Percentiles rank a stretch among this genome's conserved stretches.
Conservation (phyloP, 2,329 filamentous ascomycete genomes). For the Juglanconis oblonga region DNA sequence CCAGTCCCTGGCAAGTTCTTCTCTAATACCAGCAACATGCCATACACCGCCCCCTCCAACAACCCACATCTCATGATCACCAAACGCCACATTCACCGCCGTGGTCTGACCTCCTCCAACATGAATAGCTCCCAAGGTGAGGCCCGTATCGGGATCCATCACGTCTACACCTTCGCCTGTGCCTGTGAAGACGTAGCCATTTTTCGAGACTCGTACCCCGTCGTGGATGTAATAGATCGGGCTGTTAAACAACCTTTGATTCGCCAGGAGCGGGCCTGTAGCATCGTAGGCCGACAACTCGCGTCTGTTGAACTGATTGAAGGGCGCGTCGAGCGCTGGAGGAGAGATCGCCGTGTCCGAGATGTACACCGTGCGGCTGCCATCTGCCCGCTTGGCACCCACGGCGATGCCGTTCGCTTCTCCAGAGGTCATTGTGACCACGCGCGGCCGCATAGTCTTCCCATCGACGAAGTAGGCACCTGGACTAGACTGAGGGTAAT, state of each 20-base stretch:
- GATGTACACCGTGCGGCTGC: neutral
- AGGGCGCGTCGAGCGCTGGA: neutral
- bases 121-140: neutral
- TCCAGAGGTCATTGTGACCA: neutral
- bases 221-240: neutral
- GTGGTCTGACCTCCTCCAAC: neutral
- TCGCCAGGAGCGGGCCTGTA: neutral
- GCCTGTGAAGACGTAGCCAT: neutral
- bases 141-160: neutral
- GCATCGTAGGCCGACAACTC: neutral
- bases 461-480: neutral
- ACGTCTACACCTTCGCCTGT: neutral
- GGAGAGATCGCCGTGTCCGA: neutral
- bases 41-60: neutral
- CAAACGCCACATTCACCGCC: conserved; percentile 1
- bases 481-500: neutral
- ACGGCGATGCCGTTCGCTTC: neutral
- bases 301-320: neutral
- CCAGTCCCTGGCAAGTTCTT: neutral
- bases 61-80: neutral
- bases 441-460: neutral
- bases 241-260: neutral
- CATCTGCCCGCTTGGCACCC: neutral
- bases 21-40: neutral
- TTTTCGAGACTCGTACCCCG: neutral